Evolutionary conservation across 106 monocot genomes (phyloP), one percentile per base, ranked within the genome.

Genomic region (Dioscorea zingiberensis): DNA sequence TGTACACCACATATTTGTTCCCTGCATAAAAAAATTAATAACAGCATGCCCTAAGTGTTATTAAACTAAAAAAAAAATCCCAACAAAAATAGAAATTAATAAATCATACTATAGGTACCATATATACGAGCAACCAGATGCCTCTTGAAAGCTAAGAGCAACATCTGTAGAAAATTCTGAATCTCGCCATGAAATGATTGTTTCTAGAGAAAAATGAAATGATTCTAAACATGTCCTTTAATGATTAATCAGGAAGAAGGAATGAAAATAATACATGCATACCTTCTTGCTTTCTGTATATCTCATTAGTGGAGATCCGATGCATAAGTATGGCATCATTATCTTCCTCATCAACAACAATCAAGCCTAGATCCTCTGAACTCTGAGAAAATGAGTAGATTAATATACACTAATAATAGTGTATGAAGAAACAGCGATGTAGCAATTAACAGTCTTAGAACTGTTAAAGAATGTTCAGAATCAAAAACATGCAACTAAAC

Each of bases 141-240:
- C 75, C 69, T 95, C 94, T 62, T 95, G 91, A 74, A 95, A 95
- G 71, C 94, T 95, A 51, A 95, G 82, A 70, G 94, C 94, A 67
- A 90, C 78, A 58, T 95, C 94, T 18, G 85, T 85, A 51, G 84
- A 80, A 30, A 71, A 60, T 48, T 87, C 83, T 70, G 77, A 74
- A 78, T 91, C 94, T 69, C 87, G 66, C 94, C 94, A 95, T n/a
- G 91, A 91, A 45, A 95, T 95, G 25, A 95, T 95, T 27, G 94
- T 95, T 45, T 95, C 91, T 95, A 73, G 49, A 74, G 26, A 71
- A 58, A n/a, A 54, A 38, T 53, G 21, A 13, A 63, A 69, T 46
- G 2, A 38, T 18, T 4, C 27, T 30, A n/a, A 61, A 24, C 25
- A 62, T 12, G 10, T 61, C 13, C 56, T 54, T 13, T 56, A 44